These are phyloP conservation scores for Boletus sensibilis DNA, from an alignment of 768 basidiomycete genomes.

Conservation along the genomic window DNA sequence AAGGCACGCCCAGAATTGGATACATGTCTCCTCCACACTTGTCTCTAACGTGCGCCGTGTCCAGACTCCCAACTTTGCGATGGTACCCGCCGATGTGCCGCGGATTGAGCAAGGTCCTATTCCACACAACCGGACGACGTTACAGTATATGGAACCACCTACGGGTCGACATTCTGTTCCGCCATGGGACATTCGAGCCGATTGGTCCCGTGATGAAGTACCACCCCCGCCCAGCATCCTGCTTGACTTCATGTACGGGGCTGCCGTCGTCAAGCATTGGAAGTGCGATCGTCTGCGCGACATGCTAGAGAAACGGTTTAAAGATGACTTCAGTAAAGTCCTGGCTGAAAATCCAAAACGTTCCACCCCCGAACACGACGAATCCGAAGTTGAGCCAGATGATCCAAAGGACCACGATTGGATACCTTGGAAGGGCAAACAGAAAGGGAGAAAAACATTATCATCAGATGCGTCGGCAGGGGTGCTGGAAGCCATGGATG, in stretches of 20 bases:
- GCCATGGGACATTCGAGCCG: neutral
- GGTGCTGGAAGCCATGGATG: neutral
- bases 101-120: too few relatives aligned
- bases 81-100: too few relatives aligned
- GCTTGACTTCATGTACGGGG: neutral
- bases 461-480: neutral
- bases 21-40: too few relatives aligned
- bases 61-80: too few relatives aligned
- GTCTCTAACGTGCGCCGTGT: too few relatives aligned
- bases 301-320: neutral
- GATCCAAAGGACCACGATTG: too few relatives aligned
- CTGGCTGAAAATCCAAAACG: neutral
- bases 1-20: too few relatives aligned
- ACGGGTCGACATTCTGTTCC: too few relatives aligned
- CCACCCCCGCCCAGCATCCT: neutral
- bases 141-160: too few relatives aligned
- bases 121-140: too few relatives aligned
- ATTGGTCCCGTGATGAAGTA: neutral
- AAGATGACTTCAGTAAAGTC: too few relatives aligned
- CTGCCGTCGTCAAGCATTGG: neutral
- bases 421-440: neutral
- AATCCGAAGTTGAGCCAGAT: neutral
- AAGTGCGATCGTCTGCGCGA: neutral
- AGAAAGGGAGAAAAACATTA: neutral
- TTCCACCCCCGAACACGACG: neutral